Base-by-base conservation (phyloP, 352 stramenopile species). In the Pythium rishiriense region DNA sequence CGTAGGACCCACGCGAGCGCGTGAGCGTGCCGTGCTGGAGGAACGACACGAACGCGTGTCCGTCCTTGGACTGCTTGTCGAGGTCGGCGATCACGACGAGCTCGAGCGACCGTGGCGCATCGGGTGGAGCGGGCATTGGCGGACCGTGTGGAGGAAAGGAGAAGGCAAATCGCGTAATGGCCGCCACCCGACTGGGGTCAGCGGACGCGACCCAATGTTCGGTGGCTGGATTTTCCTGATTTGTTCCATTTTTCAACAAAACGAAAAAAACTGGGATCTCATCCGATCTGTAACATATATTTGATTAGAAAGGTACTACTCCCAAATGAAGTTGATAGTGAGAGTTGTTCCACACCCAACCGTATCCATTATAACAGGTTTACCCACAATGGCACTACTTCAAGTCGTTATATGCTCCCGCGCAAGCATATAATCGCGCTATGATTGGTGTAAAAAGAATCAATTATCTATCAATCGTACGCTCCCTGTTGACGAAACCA, bases 1-100 rank as follows among this genome's bases (percentile, higher is more conserved):
- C 66, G 73, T 91, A 93, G 37, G 81, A 73, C 25, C 81, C 67
- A 14, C 74, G 64, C 28, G 73, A 67, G 70, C 91, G 78, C 43
- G 85, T 93, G 42, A 98, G 81, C 49, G 83, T 93, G 33, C 84
- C 95, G 60, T 97, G 93, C 60, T 97, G 80, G 48, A 99, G 74
- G 58, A 90, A 92, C 62, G 90, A 98, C 68, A 88, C 74, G 69
- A 96, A 99, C 10, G 84, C 72, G 19, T 87, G 90, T 70, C 98
- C 68, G 52, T 97, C 83, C 35, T 88, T 85, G 54, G 85, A 97
- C 35, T 98, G 82, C 75, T 98, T 97, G 79, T 99, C 97, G 43
- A 99, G 71, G 76, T 99, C 97, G 1, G 97, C 97, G n/a, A 99
- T 91, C 22, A 97, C 89, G 15, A 96, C 89, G 70, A 99, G 70